phyloP scores from a whole-genome alignment of 106 monocot genomes.

The Phalaenopsis equestris region DNA sequence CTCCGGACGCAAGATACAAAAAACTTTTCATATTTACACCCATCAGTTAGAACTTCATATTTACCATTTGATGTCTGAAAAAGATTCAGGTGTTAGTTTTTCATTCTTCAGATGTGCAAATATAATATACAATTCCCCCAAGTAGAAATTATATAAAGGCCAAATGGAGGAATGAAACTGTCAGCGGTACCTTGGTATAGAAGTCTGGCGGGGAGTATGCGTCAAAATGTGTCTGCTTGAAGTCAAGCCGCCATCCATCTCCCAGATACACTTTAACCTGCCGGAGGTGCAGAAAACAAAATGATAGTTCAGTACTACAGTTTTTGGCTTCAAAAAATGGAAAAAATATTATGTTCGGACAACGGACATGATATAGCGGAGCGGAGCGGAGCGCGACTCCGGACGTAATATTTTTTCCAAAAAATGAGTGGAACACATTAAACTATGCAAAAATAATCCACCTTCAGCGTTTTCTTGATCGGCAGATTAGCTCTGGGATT shows the following conservation, averaged over 20 bases:
- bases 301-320: not conserved
- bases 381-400: too few species aligned
- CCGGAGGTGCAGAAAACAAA: not conserved
- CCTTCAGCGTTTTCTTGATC: conserved; percentile 45
- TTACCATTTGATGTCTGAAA: too few species aligned
- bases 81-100: too few species aligned
- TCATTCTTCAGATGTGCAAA: too few species aligned
- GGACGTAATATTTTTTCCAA: not conserved
- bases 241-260: conserved; percentile 48
- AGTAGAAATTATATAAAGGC: too few species aligned
- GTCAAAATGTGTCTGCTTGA: conserved; percentile 44
- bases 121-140: too few species aligned
- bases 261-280: conserved; percentile 60
- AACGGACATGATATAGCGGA: too few species aligned
- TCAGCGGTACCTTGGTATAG: conserved; percentile 22
- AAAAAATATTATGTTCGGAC: not conserved
- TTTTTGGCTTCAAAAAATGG: not conserved
- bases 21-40: too few species aligned
- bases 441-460: not conserved
- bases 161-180: too few species aligned
- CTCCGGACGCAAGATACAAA: too few species aligned
- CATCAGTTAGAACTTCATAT: too few species aligned
- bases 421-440: too few species aligned
- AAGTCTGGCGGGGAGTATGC: conserved; percentile 49
- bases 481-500: conserved; percentile 41